Evolutionary conservation across 164 flowering plant species (phyloP).

Genomic region (Warburgia ugandensis): DNA sequence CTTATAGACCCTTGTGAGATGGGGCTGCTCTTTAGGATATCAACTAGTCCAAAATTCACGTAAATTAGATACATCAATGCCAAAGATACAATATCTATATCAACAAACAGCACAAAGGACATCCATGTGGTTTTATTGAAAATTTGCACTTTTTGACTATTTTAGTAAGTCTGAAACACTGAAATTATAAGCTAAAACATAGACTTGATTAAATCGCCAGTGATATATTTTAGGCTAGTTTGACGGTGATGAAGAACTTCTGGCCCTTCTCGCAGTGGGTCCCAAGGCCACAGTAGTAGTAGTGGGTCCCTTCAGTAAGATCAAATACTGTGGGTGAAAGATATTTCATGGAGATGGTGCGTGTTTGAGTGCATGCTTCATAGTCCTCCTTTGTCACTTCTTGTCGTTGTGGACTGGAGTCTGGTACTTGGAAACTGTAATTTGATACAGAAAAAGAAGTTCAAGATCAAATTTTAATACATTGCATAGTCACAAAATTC

Average conservation of each 20-base stretch:
- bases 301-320: constrained; percentile 26
- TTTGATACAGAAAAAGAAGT: neutral
- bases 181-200: too few species aligned
- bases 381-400: constrained; percentile 29
- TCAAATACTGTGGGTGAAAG: constrained; percentile 20
- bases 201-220: too few species aligned
- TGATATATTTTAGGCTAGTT: neutral
- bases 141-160: too few species aligned
- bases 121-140: too few species aligned
- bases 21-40: too few species aligned
- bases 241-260: constrained; percentile 29
- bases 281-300: constrained; percentile 35
- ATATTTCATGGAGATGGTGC: constrained; percentile 10
- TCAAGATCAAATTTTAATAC: neutral
- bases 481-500: too few species aligned
- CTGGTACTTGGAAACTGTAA: constrained; percentile 22
- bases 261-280: constrained; percentile 42
- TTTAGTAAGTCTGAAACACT: too few species aligned
- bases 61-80: too few species aligned
- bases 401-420: constrained; percentile 23
- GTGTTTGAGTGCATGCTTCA: constrained; percentile 19
- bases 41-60: too few species aligned
- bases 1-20: too few species aligned
- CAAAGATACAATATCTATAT: too few species aligned
- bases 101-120: too few species aligned